Conservation (phyloP, 2,329 filamentous ascomycete genomes). For the Ceratocystis harringtonii region DNA sequence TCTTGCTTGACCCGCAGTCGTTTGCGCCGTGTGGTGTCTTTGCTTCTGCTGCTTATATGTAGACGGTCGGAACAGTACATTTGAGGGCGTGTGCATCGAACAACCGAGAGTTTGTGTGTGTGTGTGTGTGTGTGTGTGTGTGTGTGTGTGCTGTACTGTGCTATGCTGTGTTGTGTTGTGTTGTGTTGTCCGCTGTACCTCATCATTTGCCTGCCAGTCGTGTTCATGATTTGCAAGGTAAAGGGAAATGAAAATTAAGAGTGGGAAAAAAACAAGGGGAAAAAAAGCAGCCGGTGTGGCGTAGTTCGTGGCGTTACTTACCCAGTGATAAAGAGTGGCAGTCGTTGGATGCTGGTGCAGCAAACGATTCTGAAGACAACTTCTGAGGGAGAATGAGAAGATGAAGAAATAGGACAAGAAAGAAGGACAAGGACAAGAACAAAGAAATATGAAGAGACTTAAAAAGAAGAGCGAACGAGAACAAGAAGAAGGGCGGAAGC, state of each 20-base stretch:
- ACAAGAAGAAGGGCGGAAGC: not conserved
- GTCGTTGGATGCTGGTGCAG: not conserved
- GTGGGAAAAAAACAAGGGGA: not conserved
- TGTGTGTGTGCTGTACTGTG: too few species aligned
- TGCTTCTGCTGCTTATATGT: not conserved
- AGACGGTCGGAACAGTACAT: not conserved
- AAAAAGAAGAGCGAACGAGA: not conserved
- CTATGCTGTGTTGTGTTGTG: too few species aligned
- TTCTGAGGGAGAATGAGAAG: not conserved
- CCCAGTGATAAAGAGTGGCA: not conserved
- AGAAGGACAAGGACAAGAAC: constrained; percentile 1
- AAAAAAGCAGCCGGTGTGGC: not conserved
- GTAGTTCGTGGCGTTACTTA: too few species aligned
- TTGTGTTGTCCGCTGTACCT: too few species aligned
- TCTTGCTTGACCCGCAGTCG: not conserved
- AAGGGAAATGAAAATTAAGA: too few species aligned
- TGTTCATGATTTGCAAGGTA: too few species aligned
- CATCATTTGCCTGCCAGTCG: too few species aligned
- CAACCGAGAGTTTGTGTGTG: not conserved
- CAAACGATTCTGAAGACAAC: not conserved
- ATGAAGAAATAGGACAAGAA: not conserved
- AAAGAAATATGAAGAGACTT: not conserved
- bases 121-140: too few species aligned
- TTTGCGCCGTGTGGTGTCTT: not conserved
- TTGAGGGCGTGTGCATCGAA: not conserved